A percentile compares a stretch with the other conserved stretches of the same genome.
Evolutionary conservation across 306 rosid genomes (phyloP).

Genomic region (Citrullus mucosospermus): DNA sequence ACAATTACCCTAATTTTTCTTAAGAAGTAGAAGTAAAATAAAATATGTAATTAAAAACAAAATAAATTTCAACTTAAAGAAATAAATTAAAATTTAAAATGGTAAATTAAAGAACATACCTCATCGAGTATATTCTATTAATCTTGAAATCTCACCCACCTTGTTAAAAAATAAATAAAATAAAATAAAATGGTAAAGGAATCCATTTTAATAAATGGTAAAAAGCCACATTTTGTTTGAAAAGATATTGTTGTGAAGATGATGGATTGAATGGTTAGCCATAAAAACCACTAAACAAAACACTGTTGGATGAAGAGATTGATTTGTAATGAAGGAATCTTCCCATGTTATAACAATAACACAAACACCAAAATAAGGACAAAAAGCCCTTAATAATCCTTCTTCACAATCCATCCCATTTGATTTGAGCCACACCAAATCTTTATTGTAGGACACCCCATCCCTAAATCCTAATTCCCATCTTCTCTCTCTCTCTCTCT

Average conservation of each 20-base stretch:
- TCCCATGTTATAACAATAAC: conserved; percentile 57
- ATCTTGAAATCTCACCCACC: too few species aligned
- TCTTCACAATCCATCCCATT: not conserved
- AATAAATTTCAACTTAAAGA: not conserved
- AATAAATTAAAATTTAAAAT: not conserved
- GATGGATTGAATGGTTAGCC: conserved; percentile 1
- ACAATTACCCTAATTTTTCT: not conserved
- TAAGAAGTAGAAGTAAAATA: not conserved
- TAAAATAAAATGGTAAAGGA: not conserved
- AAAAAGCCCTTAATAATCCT: conserved; percentile 17
- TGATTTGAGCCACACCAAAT: conserved; percentile 6
- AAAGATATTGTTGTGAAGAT: not conserved
- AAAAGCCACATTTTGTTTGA: not conserved
- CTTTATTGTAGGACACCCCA: conserved; percentile 4
- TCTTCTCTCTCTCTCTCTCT: not conserved
- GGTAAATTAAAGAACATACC: too few species aligned
- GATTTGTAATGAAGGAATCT: conserved; percentile 56
- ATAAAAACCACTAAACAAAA: not conserved
- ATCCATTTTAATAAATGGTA: not conserved
- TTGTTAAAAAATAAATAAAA: too few species aligned
- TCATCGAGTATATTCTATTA: too few species aligned
- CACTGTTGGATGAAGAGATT: conserved; percentile 25
- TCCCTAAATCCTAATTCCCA: not conserved
- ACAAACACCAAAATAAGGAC: conserved; percentile 44
- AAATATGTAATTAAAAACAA: not conserved